A percentile compares a stretch with the other conserved stretches of the same genome.
phyloP scores from a whole-genome alignment of 2,329 filamentous ascomycete species.

The Phoma sp. region DNA sequence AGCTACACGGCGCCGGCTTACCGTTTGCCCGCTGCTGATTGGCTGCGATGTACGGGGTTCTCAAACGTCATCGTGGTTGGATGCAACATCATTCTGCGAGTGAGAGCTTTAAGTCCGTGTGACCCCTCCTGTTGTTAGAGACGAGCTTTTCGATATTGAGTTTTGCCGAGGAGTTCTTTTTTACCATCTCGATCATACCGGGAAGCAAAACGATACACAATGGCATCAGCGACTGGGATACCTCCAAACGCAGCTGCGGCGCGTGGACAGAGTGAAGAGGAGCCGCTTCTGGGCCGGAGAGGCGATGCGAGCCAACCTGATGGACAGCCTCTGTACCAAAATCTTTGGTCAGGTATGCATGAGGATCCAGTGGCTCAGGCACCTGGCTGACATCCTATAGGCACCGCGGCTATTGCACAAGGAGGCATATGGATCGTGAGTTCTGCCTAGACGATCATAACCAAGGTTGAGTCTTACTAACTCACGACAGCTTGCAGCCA shows the following conservation, averaged over 20 bases:
- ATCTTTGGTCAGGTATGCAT: conserved; percentile 73
- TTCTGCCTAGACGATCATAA: conserved; percentile 9
- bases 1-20: conserved; percentile 9
- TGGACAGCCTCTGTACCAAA: conserved; percentile 68
- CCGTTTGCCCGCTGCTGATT: conserved; percentile 21
- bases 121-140: conserved; percentile 7
- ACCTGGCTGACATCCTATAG: conserved; percentile 54
- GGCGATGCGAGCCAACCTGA: conserved; percentile 77
- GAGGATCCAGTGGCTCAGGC: neutral
- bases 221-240: conserved; percentile 74
- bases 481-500: conserved; percentile 64
- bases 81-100: conserved; percentile 17
- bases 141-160: conserved; percentile 1
- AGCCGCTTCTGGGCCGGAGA: conserved; percentile 72
- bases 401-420: conserved; percentile 82
- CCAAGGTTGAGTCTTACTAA: conserved; percentile 16
- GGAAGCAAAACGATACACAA: conserved; percentile 41
- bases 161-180: neutral
- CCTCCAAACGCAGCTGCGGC: conserved; percentile 56
- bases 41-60: conserved; percentile 20
- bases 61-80: conserved; percentile 25
- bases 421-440: conserved; percentile 73
- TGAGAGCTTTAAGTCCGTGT: conserved; percentile 19
- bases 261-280: conserved; percentile 58
- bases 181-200: neutral